Conservation (phyloP, 2,329 filamentous ascomycete genomes). For the Tolypocladium cylindrosporum region DNA sequence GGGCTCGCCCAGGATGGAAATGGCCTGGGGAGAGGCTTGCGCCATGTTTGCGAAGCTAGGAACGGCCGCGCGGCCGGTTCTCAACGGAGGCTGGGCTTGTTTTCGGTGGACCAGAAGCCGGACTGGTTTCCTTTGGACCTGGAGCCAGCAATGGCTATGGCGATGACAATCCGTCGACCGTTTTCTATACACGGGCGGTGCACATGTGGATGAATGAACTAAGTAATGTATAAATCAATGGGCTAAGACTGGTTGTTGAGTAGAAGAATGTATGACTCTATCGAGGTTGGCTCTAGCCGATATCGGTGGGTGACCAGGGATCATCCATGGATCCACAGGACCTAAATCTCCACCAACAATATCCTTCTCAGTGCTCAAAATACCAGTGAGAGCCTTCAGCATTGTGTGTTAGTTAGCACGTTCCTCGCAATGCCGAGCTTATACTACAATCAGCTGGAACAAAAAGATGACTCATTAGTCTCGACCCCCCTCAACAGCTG, state of each 20-base stretch:
- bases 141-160: background rate
- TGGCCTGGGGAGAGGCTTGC: constrained; percentile 39
- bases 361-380: background rate
- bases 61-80: background rate
- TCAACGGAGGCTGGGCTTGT: background rate
- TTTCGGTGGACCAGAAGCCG: background rate
- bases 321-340: background rate
- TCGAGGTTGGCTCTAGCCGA: constrained; percentile 1
- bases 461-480: background rate
- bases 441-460: constrained; percentile 6
- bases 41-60: constrained; percentile 11
- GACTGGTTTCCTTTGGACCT: background rate
- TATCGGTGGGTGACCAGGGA: background rate
- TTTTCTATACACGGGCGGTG: background rate
- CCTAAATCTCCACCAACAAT: background rate
- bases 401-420: background rate
- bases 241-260: background rate
- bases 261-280: constrained; percentile 2
- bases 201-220: background rate
- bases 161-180: background rate
- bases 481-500: background rate
- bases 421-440: background rate
- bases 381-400: background rate
- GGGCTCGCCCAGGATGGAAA: constrained; percentile 79
- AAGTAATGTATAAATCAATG: background rate